Base-by-base conservation (phyloP, 495 filamentous ascomycete genomes). In the Hypomontagnella submonticulosa region DNA sequence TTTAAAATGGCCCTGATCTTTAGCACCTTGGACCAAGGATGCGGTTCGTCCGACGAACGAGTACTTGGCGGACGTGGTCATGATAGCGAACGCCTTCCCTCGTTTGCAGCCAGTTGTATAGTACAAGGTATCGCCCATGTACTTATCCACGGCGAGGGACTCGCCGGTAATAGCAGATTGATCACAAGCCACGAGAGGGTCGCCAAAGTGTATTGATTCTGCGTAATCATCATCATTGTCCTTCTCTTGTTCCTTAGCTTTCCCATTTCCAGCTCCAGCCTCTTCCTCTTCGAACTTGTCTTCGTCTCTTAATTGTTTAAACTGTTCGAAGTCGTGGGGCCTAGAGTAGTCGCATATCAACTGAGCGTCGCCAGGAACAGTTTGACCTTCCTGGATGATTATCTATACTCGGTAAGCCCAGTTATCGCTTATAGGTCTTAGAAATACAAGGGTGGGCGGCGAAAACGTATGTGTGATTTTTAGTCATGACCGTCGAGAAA, bases 151-250 rank as follows among this genome's bases (percentile, higher is more conserved):
- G 53, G 92, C 92, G 51, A 96, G 86, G 63, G 93, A 96, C 77
- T 97, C 93, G 61, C 93, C 93, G 19, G 93, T 96, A 68, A 97
- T 91, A 62, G 90, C 85, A 50, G 92, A 96, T 76, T 96, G 93
- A 77, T 97, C 93, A 59, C 96, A 88, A 74, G 95, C 91, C 46
- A 97, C 84, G 78, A 89, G 88, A 42, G 89, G 86, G 60, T 88
- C 85, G 41, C 90, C 87, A 69, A 85, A 90, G 58, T 92, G 84
- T 71, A 96, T 84, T 40, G 87, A 88, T 49, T 91, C 91, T 70
- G 95, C 92, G 69, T 93, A 87, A 1, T 95, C 89, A 61, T 90
- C 86, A 67, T 88, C 85, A 37, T 87, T 81, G 13, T 84, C 82
- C 47, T 89, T 85, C 27, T 89, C 85, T 15, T 89, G 84, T 9